Conservation (phyloP, 78 protist genomes). For the Dictyostelium intermedium region DNA sequence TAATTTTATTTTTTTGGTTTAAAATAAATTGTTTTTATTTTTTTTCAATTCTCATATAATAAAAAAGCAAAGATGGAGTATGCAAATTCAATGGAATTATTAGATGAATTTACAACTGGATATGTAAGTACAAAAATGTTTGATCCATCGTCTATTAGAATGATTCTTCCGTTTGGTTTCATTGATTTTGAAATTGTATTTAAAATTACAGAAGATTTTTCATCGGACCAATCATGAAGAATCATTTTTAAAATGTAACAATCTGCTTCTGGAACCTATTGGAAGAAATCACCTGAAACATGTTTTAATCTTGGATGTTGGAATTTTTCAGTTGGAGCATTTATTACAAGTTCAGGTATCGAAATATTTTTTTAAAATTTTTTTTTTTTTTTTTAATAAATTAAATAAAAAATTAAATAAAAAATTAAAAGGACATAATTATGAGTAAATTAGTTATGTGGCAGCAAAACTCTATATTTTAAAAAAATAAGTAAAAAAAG, state of each 20-base stretch:
- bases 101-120: not conserved
- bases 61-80: too few species aligned
- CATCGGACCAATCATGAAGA: slow-evolving; percentile 9
- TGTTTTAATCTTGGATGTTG: not conserved
- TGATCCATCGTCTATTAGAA: not conserved
- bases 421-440: too few species aligned
- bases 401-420: too few species aligned
- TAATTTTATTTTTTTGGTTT: too few species aligned
- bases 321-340: not conserved
- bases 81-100: not conserved
- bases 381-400: too few species aligned
- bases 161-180: not conserved
- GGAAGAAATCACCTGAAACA: slow-evolving; percentile 1
- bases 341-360: not conserved
- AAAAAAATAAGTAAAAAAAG: too few species aligned
- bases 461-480: too few species aligned
- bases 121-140: not conserved
- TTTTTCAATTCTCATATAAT: too few species aligned
- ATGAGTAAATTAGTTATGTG: too few species aligned
- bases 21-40: too few species aligned
- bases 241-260: not conserved
- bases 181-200: not conserved
- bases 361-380: too few species aligned
- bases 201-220: not conserved
- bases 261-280: not conserved